Evolutionary conservation across 1,284 basidiomycete genomes (phyloP).

Genomic region (Pseudomicrostroma phylloplanum): DNA sequence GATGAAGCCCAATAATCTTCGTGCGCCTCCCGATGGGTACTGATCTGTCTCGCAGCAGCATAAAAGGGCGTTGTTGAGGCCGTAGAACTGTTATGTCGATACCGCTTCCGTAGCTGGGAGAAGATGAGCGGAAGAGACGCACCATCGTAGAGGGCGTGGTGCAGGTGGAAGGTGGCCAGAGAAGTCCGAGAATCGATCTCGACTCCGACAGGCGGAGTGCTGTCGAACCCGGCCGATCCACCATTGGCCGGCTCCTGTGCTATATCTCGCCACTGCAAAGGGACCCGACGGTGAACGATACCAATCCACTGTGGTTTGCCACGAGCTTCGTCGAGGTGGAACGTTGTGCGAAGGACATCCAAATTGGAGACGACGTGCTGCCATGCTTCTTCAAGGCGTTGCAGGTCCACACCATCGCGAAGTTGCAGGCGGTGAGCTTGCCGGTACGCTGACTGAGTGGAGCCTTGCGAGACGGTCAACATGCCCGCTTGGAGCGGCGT

Average conservation of each 20-base stretch:
- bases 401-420: background rate
- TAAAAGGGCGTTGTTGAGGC: slow-evolving; percentile 22
- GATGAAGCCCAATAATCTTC: slow-evolving; percentile 26
- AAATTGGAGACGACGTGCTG: slow-evolving; percentile 20
- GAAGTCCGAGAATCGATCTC: background rate
- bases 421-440: slow-evolving; percentile 6
- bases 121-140: slow-evolving; percentile 32
- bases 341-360: slow-evolving; percentile 41
- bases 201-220: background rate
- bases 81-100: too few relatives aligned
- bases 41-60: slow-evolving; percentile 22
- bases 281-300: background rate
- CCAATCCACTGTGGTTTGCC: slow-evolving; percentile 21
- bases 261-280: slow-evolving; percentile 2
- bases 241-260: too few relatives aligned
- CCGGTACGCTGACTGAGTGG: slow-evolving; percentile 16
- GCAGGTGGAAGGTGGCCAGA: slow-evolving; percentile 17
- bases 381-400: slow-evolving; percentile 22
- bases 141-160: slow-evolving; percentile 39
- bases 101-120: background rate
- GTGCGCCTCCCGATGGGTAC: slow-evolving; percentile 19
- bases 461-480: slow-evolving; percentile 36
- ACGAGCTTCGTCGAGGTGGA: slow-evolving; percentile 20
- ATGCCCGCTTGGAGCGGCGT: slow-evolving; percentile 48
- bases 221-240: too few relatives aligned